Conservation (phyloP, 176 grass and related monocot species). For the Musa acuminata region DNA sequence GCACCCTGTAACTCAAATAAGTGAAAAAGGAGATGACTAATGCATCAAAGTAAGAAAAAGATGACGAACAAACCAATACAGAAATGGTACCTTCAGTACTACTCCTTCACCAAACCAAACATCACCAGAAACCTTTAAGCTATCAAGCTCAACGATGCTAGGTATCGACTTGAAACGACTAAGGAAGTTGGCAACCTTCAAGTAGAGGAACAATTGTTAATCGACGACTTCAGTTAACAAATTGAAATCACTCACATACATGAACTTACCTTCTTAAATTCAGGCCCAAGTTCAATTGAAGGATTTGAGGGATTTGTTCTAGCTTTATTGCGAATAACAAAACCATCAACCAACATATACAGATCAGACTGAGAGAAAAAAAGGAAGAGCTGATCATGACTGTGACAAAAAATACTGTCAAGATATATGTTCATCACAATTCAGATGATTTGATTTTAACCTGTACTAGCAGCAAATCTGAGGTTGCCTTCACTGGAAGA, state of each 20-base stretch:
- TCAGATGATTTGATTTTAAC: constrained; percentile 28
- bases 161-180: constrained; percentile 81
- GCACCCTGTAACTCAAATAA: neutral
- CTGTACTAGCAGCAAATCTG: constrained; percentile 95
- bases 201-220: constrained; percentile 13
- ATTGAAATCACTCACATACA: neutral
- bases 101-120: constrained; percentile 65
- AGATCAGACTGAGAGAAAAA: constrained; percentile 60
- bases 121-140: constrained; percentile 91
- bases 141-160: constrained; percentile 86
- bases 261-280: constrained; percentile 79
- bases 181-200: constrained; percentile 68
- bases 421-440: constrained; percentile 1
- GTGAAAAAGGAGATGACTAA: neutral
- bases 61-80: constrained; percentile 9
- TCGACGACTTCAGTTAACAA: neutral
- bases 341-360: constrained; percentile 82
- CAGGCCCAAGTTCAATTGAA: constrained; percentile 71
- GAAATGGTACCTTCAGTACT: constrained; percentile 58
- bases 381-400: constrained; percentile 1
- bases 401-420: constrained; percentile 1
- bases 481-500: constrained; percentile 93
- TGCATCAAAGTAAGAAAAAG: neutral
- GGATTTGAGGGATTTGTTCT: constrained; percentile 76
- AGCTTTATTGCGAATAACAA: constrained; percentile 59